These are phyloP conservation scores for Fusarium dimerum DNA, from an alignment of 2,329 filamentous ascomycete species.

Conservation along the genomic window DNA sequence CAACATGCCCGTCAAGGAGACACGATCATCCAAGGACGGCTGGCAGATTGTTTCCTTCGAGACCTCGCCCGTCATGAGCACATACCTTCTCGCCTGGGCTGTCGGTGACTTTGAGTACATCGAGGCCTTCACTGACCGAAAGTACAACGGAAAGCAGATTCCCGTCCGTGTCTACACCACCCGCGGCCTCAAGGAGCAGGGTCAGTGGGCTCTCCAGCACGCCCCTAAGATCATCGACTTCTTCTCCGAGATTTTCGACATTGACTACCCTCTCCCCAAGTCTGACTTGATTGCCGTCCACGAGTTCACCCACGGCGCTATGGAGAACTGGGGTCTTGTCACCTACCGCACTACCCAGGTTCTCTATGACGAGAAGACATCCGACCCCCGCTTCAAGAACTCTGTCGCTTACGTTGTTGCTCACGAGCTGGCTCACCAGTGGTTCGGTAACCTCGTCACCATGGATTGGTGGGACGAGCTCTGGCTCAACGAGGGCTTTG, in stretches of 20 bases:
- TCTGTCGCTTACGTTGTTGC: constrained; percentile 95
- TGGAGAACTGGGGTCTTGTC: constrained; percentile 97
- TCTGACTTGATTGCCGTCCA: constrained; percentile 88
- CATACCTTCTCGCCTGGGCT: constrained; percentile 88
- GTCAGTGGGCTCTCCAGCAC: constrained; percentile 84
- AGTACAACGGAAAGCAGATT: constrained; percentile 87
- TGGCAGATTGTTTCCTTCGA: constrained; percentile 79
- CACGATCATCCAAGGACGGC: constrained; percentile 59
- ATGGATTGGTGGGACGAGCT: constrained; percentile 98
- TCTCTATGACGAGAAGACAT: constrained; percentile 91
- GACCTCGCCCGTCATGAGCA: constrained; percentile 86
- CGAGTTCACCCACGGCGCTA: constrained; percentile 85
- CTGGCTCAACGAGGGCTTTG: constrained; percentile 95
- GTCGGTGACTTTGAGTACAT: constrained; percentile 97
- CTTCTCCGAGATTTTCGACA: constrained; percentile 91
- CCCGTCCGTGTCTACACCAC: constrained; percentile 97
- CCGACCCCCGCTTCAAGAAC: constrained; percentile 88
- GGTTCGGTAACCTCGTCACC: constrained; percentile 93
- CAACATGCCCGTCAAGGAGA: constrained; percentile 90
- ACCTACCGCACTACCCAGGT: constrained; percentile 95
- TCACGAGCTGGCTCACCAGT: constrained; percentile 96
- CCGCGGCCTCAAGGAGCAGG: constrained; percentile 89
- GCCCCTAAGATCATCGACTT: constrained; percentile 93
- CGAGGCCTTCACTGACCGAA: constrained; percentile 84
- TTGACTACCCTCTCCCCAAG: constrained; percentile 92